Conservation (phyloP, 176 grass and related monocot species). For the Rhipidocladum racemiflorum region DNA sequence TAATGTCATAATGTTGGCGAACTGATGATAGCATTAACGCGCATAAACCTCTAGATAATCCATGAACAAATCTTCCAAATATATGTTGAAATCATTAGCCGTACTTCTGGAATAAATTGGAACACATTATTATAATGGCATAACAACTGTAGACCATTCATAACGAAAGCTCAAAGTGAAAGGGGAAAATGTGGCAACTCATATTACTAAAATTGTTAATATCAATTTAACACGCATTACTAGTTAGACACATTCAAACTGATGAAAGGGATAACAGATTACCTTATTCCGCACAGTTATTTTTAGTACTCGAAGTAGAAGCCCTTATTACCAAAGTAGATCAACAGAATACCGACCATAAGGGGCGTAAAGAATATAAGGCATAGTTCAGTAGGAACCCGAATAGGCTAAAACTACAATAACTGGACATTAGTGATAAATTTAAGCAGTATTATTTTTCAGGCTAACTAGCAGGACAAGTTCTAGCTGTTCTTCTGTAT, state of each 20-base stretch:
- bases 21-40: slow-evolving; percentile 1
- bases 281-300: not conserved
- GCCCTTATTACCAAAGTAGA: not conserved
- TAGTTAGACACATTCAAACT: not conserved
- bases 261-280: not conserved
- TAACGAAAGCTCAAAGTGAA: slow-evolving; percentile 1
- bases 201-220: not conserved
- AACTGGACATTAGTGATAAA: not conserved
- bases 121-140: not conserved
- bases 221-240: not conserved
- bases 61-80: not conserved
- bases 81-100: not conserved
- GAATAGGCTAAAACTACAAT: not conserved
- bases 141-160: not conserved
- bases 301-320: not conserved
- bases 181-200: not conserved
- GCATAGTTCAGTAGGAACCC: not conserved
- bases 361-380: not conserved
- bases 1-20: not conserved
- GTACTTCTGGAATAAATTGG: not conserved
- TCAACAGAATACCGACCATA: not conserved
- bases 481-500: not conserved
- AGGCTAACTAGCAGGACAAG: not conserved
- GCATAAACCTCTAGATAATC: not conserved
- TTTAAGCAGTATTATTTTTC: not conserved